Percentiles rank a stretch among this genome's conserved stretches.
These are phyloP conservation scores for Aureobasidium sp. DNA, from an alignment of 2,329 filamentous ascomycete species.

Conservation along the genomic window DNA sequence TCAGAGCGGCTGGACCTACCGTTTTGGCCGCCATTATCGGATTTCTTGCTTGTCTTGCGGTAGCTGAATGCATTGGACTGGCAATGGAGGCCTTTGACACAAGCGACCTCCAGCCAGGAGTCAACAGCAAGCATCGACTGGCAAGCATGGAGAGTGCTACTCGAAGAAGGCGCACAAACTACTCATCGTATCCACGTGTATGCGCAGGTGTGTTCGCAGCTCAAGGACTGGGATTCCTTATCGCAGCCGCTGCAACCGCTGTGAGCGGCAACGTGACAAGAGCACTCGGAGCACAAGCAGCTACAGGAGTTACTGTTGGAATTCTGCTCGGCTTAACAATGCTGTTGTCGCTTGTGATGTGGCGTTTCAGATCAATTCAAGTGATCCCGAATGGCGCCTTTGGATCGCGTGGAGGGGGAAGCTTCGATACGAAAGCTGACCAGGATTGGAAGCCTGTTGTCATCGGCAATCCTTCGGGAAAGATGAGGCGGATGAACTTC, in stretches of 20 bases:
- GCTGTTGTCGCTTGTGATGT: slow-evolving; percentile 54
- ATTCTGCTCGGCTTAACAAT: slow-evolving; percentile 60
- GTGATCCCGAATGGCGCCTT: slow-evolving; percentile 58
- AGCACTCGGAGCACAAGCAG: slow-evolving; percentile 57
- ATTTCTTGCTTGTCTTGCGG: slow-evolving; percentile 64
- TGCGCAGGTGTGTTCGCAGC: slow-evolving; percentile 63
- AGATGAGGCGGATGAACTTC: slow-evolving; percentile 61
- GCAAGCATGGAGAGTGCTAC: slow-evolving; percentile 39
- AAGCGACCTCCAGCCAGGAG: slow-evolving; percentile 68
- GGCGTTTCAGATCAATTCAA: slow-evolving; percentile 59
- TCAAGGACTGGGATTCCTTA: slow-evolving; percentile 62
- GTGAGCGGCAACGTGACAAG: slow-evolving; percentile 62
- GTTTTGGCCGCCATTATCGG: slow-evolving; percentile 60
- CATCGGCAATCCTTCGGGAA: slow-evolving; percentile 64
- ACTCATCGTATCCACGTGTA: slow-evolving; percentile 68
- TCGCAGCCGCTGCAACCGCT: slow-evolving; percentile 62
- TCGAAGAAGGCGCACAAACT: slow-evolving; percentile 55
- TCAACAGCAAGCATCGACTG: slow-evolving; percentile 47
- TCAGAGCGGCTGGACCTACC: slow-evolving; percentile 57
- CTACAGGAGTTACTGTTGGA: slow-evolving; percentile 61
- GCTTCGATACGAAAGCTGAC: slow-evolving; percentile 28
- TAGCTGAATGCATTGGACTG: slow-evolving; percentile 68
- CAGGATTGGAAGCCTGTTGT: slow-evolving; percentile 62
- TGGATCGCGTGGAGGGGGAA: slow-evolving; percentile 48
- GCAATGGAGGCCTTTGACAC: slow-evolving; percentile 78